Base-by-base conservation (phyloP, 2,329 filamentous ascomycete species). In the Cytospora piceae region DNA sequence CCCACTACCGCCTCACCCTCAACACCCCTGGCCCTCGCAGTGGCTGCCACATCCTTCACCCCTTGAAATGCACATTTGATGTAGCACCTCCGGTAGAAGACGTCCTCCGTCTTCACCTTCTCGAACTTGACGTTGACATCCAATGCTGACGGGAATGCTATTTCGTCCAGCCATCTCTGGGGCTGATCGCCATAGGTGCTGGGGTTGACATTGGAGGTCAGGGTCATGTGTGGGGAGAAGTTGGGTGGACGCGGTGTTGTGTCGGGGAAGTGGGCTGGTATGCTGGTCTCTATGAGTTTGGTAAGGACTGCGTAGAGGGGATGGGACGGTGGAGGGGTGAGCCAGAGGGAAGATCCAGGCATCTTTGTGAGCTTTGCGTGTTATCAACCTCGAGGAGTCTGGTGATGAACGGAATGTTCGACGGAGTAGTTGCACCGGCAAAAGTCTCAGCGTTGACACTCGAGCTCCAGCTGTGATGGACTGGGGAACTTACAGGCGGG, bases 311-410 rank as follows among this genome's bases (percentile, higher is more conserved):
- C 29, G 59, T 72, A 68, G 46, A 74, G 64, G 20, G 72, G 70
- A 58, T 72, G 71, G 11, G 69, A 56, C 0, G 69, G 61, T 0
- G 72, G 72, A 6, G 74, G 74, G 27, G 74, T 67, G 17, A 76
- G 72, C 74, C 74, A 76, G 55, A 76, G 72, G 7, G 74, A 75
- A 8, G 73, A 74, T 64, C 73, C 74, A 17, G 74, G 70, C 74
- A 76, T 76, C 4, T 51, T 12, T n/a, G 20, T n/a, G n/a, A 14
- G 4, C 14, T n/a, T n/a, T n/a, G 20, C 20, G 8, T 22, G 20
- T 11, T n/a, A 8, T 29, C 5, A 29, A 29, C 5, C 27, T 29
- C 27, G 27, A 29, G 27, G 27, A 3, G 27, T 29, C 27, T 29
- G 27, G 3, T 29, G 27, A 29, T 29, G 27, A 29, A 29, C 27